Evolutionary conservation across 768 basidiomycete genomes (phyloP), one percentile per base, ranked within the genome.

Genomic region (Suillus sp.): DNA sequence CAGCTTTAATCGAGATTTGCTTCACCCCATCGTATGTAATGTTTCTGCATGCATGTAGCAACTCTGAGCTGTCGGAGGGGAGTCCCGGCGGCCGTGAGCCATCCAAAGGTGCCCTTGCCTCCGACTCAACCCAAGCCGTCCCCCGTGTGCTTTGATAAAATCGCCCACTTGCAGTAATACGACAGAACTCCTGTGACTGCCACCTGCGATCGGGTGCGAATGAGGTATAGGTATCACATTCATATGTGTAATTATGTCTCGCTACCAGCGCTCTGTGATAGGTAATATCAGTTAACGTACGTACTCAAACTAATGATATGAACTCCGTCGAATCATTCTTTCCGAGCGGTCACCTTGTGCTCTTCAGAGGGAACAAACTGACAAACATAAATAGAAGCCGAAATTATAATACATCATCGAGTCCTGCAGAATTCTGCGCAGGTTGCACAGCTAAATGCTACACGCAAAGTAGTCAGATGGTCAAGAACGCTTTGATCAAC

Each of bases 11-110:
- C 13, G 38, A 38, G 16, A 14, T 14, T 38, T 38, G 88, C 86
- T 34, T 91, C 88, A 66, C 87, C 80, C 91, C 90, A 93, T 13
- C 90, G n/a, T n/a, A n/a, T n/a, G 89, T 62, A 91, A 78, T 22
- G 86, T 88, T 65, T 85, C 82, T 40, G 85, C 16, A 40, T 40
- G 16, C 16, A 40, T 18, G 40, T 84, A 61, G 79, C 83, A 64
- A 92, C 88, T 2, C 88, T 86, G 57, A 92, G 74, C 54, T 74
- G 70, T 43, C 74, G 72, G n/a, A n/a, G n/a, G n/a, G n/a, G n/a
- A n/a, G n/a, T n/a, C n/a, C n/a, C n/a, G n/a, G n/a, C n/a, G n/a
- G n/a, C n/a, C 61, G 65, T 40, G 75, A 72, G 59, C 66, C 54
- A 63, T 65, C 67, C 13, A 1, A 37, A 37, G 37, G 61, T 76